A percentile compares a stretch with the other conserved stretches of the same genome.
These are phyloP conservation scores for Aphanomyces euteiches DNA, from an alignment of 352 stramenopile species.

Conservation along the genomic window DNA sequence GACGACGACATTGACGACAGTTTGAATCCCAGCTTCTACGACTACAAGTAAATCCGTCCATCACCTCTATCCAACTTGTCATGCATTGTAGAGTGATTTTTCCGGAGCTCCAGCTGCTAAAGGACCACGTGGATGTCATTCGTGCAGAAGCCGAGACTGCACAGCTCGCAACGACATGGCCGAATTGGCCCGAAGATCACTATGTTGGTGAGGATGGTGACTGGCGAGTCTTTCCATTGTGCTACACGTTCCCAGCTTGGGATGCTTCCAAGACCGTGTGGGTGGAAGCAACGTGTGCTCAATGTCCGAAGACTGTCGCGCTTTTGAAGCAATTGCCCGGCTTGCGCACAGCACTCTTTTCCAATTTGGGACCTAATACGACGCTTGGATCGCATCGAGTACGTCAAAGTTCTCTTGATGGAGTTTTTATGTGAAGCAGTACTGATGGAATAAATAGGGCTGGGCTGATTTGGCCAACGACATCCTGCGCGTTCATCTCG, in stretches of 20 bases:
- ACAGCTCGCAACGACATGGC: slow-evolving; percentile 56
- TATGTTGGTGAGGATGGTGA: slow-evolving; percentile 68
- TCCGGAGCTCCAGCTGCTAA: slow-evolving; percentile 69
- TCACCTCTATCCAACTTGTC: not conserved
- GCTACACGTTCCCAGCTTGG: slow-evolving; percentile 87
- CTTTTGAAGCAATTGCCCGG: slow-evolving; percentile 58
- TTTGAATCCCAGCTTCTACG: slow-evolving; percentile 63
- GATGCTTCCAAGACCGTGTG: slow-evolving; percentile 79
- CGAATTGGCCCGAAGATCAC: slow-evolving; percentile 84
- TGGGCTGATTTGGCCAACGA: slow-evolving; percentile 89
- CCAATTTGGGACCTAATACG: slow-evolving; percentile 77
- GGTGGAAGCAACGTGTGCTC: slow-evolving; percentile 63
- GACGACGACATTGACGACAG: slow-evolving; percentile 51
- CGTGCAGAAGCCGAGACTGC: slow-evolving; percentile 68
- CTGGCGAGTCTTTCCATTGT: slow-evolving; percentile 86
- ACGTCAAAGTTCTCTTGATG: not conserved
- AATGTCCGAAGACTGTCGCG: slow-evolving; percentile 77
- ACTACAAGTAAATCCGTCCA: slow-evolving; percentile 39
- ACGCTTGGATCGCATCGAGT: slow-evolving; percentile 60
- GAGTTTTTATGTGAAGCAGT: not conserved
- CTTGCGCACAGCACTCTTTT: slow-evolving; percentile 86
- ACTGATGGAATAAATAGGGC: slow-evolving; percentile 37
- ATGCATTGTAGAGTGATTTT: slow-evolving; percentile 48
- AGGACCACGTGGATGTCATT: slow-evolving; percentile 68
- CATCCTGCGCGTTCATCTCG: slow-evolving; percentile 80